Evolutionary conservation across 805 yeast species (phyloP), one percentile per base, ranked within the genome.

Genomic region (Ogataea allantospora): DNA sequence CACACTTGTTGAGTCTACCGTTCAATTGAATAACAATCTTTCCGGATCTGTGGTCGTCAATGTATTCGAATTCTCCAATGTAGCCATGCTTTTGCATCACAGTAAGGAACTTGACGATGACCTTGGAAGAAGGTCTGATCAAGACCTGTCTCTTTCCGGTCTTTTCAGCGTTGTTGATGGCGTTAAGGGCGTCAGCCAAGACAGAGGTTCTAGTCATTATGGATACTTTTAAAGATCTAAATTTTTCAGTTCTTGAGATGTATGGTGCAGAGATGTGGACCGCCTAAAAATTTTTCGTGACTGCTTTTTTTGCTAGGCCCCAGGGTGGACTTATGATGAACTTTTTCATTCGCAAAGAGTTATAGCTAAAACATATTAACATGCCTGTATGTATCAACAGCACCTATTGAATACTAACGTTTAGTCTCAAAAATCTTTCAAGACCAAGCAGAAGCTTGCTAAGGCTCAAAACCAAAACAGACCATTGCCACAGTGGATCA

Each of bases 401-500:
- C n/a, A 6, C 30, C 3, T 6, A 6, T 10, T 9, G 25, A 16
- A 6, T 30, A 36, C 40, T 36, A 36, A 36, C 38, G 17, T 44
- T 35, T 60, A 83, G 91, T 82, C 93, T 68, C 89, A 89, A 77
- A 91, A 91, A 79, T 79, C 95, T 64, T 88, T 93, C 83, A 87
- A 76, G 74, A 86, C 84, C 75, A 91, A 91, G 88, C 93, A 88
- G 80, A 93, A 88, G 83, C 83, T 91, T 73, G 97, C 96, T 71
- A 91, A 93, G 83, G 97, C 96, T 70, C 82, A 81, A 71, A 91
- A 88, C 79, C 96, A 88, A 78, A 91, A 88, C 91, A 88, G 98
- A 82, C 96, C 96, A 70, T 84, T 91, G 73, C 99, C 99, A 66
- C 96, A 89, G 78, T 91, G 97, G 96, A 77, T 91, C 85, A 88